Base-by-base conservation (phyloP, 257 asterid genomes). In the Primulina huaijiensis region DNA sequence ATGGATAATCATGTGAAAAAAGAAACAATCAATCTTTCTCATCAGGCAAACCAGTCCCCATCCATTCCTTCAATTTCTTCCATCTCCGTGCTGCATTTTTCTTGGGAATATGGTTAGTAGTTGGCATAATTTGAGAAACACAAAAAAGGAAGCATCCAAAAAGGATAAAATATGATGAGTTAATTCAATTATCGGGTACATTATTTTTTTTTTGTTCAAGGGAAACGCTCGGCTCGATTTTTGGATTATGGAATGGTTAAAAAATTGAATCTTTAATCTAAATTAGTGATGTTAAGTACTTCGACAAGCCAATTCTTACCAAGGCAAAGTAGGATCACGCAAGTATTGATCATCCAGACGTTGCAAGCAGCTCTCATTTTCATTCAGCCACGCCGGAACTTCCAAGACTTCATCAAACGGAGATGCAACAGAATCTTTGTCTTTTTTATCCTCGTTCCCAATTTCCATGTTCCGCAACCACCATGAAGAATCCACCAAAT, bases 51-150 rank as follows among this genome's bases (percentile, higher is more conserved):
- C 97, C 98, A 92, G 68, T 87, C 96, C 67, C 80, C 97, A 74
- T 91, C 95, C 85, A 89, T 87, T 56, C 90, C 96, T 77, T 92
- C 96, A 74, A 89, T 89, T 78, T 86, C 98, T 75, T 82, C 96
- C 27, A 92, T 92, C 74, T 89, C 97, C 96, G 89, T 84, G 79
- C 97, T 92, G 96, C 87, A 78, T 69, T 20, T 19, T 60, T 43
- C 62, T 5, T 38, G 43, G 56, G 56, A 50, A 50, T 50, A 50
- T 16, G 20, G 53, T 50, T 37, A 77, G 64, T 67, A 64, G 38
- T 61, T 33, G 31, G 5, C 33, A 68, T 31, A 14, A 61, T 14
- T 46, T 46, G 56, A 3, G 33, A 69, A 74, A 19, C 38, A 46
- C 50, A 33, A 56, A 58, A 27, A 30, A 61, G 11, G 20, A 50